Base-by-base conservation (phyloP, 768 basidiomycete genomes). In the Pleurotus platypus region DNA sequence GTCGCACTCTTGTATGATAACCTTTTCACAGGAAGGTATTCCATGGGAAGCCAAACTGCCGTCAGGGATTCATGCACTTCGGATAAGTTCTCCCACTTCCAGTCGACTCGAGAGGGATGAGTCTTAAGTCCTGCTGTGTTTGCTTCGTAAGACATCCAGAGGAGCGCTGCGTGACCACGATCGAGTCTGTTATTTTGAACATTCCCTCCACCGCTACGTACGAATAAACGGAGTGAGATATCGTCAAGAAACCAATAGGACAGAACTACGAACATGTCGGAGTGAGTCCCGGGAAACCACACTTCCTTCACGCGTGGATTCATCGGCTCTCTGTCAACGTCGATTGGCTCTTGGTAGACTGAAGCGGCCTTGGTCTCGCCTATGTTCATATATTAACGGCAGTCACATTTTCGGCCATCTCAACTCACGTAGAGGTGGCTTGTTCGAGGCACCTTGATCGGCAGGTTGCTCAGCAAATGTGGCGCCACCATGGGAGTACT, bases 401-500 rank as follows among this genome's bases (percentile, higher is more conserved):
- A 35, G 0, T 35, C 30, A 35, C 8, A 0, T 11, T 9, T 35
- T 35, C 30, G 11, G 11, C 30, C 12, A 11, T 35, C 30, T 1
- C 8, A 35, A 35, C 30, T 35, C 30, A 35, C 30, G 30, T 11
- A 11, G 30, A 35, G 30, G 30, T 9, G 30, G 30, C 4, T 11
- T 11, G 11, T 35, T 35, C 30, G 30, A 35, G 11, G 30, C 8
- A 9, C 8, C 9, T 35, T 11, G 30, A 9, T 35, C 11, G 3
- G 3, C 30, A 35, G 8, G 3, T 9, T 9, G 30, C 30, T 35
- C 30, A 27, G 24, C 27, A 48, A 35, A 26, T 8, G 35, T 50
- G 12, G 37, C 62, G 35, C 70, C 70, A 0, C 69, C 73, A 39
- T 69, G 61, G 0, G 58, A 67, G 46, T 74, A 77, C 56, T 79